A percentile compares a stretch with the other conserved stretches of the same genome.
Conservation (phyloP, 305 asterid species). For the Nicotiana rustica region DNA sequence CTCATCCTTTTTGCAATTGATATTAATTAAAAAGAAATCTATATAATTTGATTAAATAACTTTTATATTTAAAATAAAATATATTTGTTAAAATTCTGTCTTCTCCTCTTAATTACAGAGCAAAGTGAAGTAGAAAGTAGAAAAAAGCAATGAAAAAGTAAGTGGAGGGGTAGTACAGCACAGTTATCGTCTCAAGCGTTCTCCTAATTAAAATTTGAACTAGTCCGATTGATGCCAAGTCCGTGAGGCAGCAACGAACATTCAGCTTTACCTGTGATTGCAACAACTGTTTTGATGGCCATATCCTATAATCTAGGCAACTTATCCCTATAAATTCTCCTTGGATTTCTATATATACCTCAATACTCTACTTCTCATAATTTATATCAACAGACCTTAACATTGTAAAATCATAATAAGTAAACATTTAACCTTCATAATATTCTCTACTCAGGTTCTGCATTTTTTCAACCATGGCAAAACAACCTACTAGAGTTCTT, state of each 20-base stretch:
- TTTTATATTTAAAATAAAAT: too few species aligned
- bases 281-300: background rate
- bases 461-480: constrained; percentile 37
- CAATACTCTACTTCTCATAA: background rate
- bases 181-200: too few species aligned
- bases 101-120: too few species aligned
- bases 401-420: background rate
- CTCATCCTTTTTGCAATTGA: too few species aligned
- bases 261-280: constrained; percentile 23
- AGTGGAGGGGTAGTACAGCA: too few species aligned
- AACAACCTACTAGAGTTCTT: constrained; percentile 47
- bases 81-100: too few species aligned
- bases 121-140: too few species aligned
- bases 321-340: background rate
- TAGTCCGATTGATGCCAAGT: background rate
- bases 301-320: background rate
- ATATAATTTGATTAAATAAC: too few species aligned
- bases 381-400: background rate
- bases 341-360: background rate
- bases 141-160: too few species aligned
- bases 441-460: background rate
- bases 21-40: too few species aligned
- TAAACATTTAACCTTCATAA: background rate
- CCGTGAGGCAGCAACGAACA: constrained; percentile 30
- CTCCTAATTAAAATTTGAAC: too few species aligned